A percentile compares a stretch with the other conserved stretches of the same genome.
Evolutionary conservation across 768 basidiomycete species (phyloP).

Genomic region (Xerocomus potaroensis): DNA sequence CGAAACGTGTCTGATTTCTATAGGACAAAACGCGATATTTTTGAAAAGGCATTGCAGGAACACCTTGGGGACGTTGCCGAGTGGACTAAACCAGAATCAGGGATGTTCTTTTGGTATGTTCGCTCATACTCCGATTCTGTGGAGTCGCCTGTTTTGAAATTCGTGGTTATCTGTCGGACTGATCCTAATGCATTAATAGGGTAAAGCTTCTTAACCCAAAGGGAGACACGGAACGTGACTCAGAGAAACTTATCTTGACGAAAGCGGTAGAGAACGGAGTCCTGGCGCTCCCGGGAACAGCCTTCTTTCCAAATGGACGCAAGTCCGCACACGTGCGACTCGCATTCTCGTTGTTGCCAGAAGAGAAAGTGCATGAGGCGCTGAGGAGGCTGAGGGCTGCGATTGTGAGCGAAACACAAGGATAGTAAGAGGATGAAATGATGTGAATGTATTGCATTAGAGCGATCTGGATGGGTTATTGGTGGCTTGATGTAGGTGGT

Average conservation of each 20-base stretch:
- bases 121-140: not conserved
- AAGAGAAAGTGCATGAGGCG: slow-evolving; percentile 65
- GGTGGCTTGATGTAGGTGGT: slow-evolving; percentile 6
- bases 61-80: slow-evolving; percentile 73
- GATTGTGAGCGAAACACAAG: slow-evolving; percentile 17
- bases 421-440: not conserved
- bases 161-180: slow-evolving; percentile 1
- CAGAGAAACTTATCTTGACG: slow-evolving; percentile 59
- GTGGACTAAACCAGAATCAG: slow-evolving; percentile 63
- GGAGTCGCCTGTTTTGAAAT: slow-evolving; percentile 3
- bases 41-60: slow-evolving; percentile 63
- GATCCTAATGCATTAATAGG: slow-evolving; percentile 37
- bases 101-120: slow-evolving; percentile 79
- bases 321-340: slow-evolving; percentile 69
- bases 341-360: slow-evolving; percentile 60
- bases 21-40: slow-evolving; percentile 61
- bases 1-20: slow-evolving; percentile 60
- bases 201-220: slow-evolving; percentile 49
- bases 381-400: slow-evolving; percentile 48
- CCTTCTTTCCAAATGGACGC: slow-evolving; percentile 62
- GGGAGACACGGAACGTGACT: slow-evolving; percentile 46
- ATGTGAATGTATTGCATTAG: not conserved
- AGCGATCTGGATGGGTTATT: not conserved
- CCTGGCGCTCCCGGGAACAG: slow-evolving; percentile 73
- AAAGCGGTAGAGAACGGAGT: slow-evolving; percentile 73